These are phyloP conservation scores for Cordyceps militaris DNA, from an alignment of 2,329 filamentous ascomycete species.

Conservation along the genomic window DNA sequence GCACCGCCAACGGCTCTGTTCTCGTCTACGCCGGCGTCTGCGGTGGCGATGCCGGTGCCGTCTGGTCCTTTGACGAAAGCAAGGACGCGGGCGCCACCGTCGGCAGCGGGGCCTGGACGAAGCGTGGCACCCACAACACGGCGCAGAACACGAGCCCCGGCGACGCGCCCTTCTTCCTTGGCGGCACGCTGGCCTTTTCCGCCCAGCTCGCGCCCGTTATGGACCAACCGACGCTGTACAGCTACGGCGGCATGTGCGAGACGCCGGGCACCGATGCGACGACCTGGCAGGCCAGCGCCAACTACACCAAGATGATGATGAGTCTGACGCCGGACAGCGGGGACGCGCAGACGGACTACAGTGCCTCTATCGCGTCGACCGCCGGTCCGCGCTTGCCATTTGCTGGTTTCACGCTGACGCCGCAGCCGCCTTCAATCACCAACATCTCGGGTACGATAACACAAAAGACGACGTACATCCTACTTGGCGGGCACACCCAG, in stretches of 20 bases:
- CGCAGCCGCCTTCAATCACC: conserved; percentile 61
- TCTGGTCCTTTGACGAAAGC: conserved; percentile 62
- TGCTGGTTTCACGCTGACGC: conserved; percentile 79
- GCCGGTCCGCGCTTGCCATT: conserved; percentile 66
- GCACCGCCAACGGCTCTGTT: conserved; percentile 62
- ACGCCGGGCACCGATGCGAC: conserved; percentile 28
- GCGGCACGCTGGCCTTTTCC: conserved; percentile 60
- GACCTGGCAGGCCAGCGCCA: conserved; percentile 60
- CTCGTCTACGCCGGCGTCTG: conserved; percentile 72
- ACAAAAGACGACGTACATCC: conserved; percentile 69
- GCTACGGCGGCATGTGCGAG: conserved; percentile 90
- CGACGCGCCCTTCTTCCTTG: conserved; percentile 43
- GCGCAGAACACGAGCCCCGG: conserved; percentile 18
- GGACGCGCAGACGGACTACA: conserved; percentile 25
- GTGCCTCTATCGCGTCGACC: conserved; percentile 31
- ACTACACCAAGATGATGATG: conserved; percentile 77
- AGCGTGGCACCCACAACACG: conserved; percentile 14
- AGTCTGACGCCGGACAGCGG: conserved; percentile 45
- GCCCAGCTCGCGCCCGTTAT: conserved; percentile 46
- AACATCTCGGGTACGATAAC: conserved; percentile 58
- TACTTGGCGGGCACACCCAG: conserved; percentile 80
- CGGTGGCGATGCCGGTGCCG: conserved; percentile 40
- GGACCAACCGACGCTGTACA: conserved; percentile 54
- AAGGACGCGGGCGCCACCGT: conserved; percentile 21
- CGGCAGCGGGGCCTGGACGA: conserved; percentile 24